These are phyloP conservation scores for Exophiala sp. DNA, from an alignment of 2,329 filamentous ascomycete genomes.

Conservation along the genomic window DNA sequence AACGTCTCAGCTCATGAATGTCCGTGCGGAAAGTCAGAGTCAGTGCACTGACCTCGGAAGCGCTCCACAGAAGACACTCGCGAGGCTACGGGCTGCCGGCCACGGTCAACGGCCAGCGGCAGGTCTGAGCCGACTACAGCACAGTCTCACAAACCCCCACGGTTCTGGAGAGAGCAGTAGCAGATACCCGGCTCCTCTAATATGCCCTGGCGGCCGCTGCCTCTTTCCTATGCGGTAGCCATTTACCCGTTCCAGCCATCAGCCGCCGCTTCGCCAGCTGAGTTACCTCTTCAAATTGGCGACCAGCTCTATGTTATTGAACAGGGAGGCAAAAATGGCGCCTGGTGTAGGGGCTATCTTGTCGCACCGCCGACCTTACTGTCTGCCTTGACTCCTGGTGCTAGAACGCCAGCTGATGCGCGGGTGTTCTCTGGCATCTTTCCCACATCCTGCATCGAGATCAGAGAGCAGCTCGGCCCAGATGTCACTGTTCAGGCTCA, in stretches of 20 bases:
- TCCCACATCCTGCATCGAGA: constrained; percentile 86
- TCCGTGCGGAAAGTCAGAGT: constrained; percentile 8
- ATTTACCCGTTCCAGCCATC: constrained; percentile 87
- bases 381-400: constrained; percentile 81
- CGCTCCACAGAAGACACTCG: constrained; percentile 19
- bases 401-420: constrained; percentile 88
- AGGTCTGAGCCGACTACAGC: constrained; percentile 9
- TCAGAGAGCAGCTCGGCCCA: constrained; percentile 75
- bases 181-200: constrained; percentile 9
- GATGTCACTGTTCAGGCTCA: constrained; percentile 6
- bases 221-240: constrained; percentile 96
- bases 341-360: constrained; percentile 93
- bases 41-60: constrained; percentile 19
- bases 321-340: constrained; percentile 74
- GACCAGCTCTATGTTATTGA: constrained; percentile 99
- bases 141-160: constrained; percentile 4
- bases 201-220: constrained; percentile 97
- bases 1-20: constrained; percentile 14
- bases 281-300: constrained; percentile 92
- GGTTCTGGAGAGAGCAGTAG: neutral
- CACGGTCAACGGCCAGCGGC: constrained; percentile 2
- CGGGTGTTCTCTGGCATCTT: constrained; percentile 99
- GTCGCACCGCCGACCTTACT: constrained; percentile 90
- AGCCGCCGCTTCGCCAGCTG: constrained; percentile 57
- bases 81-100: constrained; percentile 3